phyloP scores from a whole-genome alignment of 2,329 filamentous ascomycete species.

The Akanthomyces uredinophilus region DNA sequence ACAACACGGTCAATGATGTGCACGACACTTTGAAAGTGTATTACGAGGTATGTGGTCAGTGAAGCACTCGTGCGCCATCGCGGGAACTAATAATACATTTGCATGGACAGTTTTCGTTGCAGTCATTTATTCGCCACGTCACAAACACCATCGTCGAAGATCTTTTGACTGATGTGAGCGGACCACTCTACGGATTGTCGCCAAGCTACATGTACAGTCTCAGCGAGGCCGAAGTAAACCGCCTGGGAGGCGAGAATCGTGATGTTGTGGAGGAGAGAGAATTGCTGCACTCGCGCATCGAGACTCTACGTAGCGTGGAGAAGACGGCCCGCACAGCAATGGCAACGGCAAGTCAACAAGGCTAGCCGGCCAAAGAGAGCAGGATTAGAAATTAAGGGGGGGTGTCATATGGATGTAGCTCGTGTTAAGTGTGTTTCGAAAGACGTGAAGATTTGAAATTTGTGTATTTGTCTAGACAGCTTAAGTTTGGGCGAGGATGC shows the following conservation, averaged over 20 bases:
- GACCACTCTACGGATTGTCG: conserved; percentile 16
- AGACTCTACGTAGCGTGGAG: neutral
- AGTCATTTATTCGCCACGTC: conserved; percentile 23
- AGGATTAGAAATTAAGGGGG: too few relatives aligned
- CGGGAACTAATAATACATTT: neutral
- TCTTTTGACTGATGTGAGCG: conserved; percentile 19
- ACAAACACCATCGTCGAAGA: conserved; percentile 22
- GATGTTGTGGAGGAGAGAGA: neutral
- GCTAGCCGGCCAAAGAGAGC: neutral
- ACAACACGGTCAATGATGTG: conserved; percentile 29
- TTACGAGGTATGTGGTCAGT: conserved; percentile 26
- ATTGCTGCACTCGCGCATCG: neutral
- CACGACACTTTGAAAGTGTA: conserved; percentile 34
- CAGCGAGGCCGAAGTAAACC: neutral
- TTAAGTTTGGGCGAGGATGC: too few relatives aligned
- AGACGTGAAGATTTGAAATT: too few relatives aligned
- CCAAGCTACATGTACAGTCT: neutral
- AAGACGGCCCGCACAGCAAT: neutral
- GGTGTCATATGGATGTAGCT: too few relatives aligned
- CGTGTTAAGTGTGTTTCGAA: too few relatives aligned
- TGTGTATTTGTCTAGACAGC: too few relatives aligned
- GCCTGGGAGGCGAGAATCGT: neutral
- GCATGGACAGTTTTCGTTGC: conserved; percentile 16
- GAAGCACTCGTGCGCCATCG: neutral
- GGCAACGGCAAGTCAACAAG: neutral